Conservation (phyloP, 2,329 filamentous ascomycete genomes). For the Spiromastix sp. region DNA sequence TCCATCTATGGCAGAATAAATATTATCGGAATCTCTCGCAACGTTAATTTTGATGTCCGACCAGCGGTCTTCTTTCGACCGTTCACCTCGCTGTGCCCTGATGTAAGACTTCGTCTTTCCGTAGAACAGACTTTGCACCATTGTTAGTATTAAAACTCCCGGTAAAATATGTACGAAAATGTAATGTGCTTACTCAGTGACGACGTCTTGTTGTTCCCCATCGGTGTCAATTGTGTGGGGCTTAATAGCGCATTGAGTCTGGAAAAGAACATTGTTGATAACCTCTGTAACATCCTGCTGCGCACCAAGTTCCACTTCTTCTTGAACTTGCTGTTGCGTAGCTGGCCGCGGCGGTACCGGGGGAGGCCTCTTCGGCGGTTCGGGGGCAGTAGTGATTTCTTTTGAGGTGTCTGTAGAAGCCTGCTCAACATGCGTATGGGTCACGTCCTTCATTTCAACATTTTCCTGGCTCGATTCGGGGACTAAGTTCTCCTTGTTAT, state of each 20-base stretch:
- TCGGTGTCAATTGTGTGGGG: constrained; percentile 54
- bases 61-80: constrained; percentile 47
- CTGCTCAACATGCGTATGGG: constrained; percentile 10
- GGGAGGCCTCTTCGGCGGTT: constrained; percentile 51
- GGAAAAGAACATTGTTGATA: constrained; percentile 82
- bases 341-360: constrained; percentile 31
- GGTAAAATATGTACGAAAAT: constrained; percentile 1
- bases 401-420: constrained; percentile 4
- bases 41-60: constrained; percentile 55
- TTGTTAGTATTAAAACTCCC: constrained; percentile 9
- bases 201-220: constrained; percentile 69
- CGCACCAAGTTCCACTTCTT: constrained; percentile 49
- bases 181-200: constrained; percentile 49
- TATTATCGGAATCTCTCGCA: constrained; percentile 48
- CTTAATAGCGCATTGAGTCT: constrained; percentile 79
- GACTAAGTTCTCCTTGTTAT: constrained; percentile 32
- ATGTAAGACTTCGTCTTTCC: constrained; percentile 36
- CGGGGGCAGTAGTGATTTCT: constrained; percentile 28
- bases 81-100: constrained; percentile 34
- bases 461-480: constrained; percentile 15
- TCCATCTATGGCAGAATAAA: constrained; percentile 77
- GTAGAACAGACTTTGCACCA: constrained; percentile 37
- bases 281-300: constrained; percentile 97
- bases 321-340: constrained; percentile 28
- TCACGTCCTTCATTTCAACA: constrained; percentile 16